Evolutionary conservation across 495 filamentous ascomycete species (phyloP).

Genomic region (Evernia prunastri): DNA sequence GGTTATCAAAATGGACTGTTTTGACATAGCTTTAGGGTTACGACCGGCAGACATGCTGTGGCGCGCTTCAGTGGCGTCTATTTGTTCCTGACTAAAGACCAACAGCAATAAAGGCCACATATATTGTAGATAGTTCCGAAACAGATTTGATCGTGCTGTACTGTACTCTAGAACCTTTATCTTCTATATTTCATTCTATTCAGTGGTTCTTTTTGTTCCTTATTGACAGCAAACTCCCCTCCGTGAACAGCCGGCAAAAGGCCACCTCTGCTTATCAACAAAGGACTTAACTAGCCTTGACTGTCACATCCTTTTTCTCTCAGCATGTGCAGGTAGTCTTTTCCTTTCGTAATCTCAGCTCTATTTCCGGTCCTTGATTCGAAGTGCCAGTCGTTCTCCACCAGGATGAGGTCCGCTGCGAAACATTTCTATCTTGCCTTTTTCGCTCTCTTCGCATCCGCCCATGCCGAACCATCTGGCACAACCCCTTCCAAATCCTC

Average conservation of each 20-base stretch:
- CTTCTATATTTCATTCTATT: background rate
- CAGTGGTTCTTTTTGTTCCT: background rate
- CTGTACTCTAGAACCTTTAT: background rate
- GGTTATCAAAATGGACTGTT: background rate
- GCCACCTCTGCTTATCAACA: slow-evolving; percentile 14
- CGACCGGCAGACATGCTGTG: background rate
- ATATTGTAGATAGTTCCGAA: background rate
- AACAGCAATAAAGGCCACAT: slow-evolving; percentile 1
- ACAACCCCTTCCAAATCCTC: slow-evolving; percentile 35
- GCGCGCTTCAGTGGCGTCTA: slow-evolving; percentile 7
- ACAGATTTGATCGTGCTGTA: background rate
- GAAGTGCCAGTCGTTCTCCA: background rate
- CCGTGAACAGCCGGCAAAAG: slow-evolving; percentile 2
- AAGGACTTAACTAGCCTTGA: background rate
- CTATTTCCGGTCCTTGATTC: background rate
- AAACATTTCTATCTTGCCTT: slow-evolving; percentile 69
- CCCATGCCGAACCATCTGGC: slow-evolving; percentile 36
- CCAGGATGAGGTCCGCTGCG: slow-evolving; percentile 58
- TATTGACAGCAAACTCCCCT: background rate
- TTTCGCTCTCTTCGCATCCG: slow-evolving; percentile 60
- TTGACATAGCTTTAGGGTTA: background rate
- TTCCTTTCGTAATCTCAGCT: background rate
- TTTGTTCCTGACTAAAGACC: background rate
- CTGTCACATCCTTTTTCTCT: background rate
- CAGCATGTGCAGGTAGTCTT: background rate